A percentile compares a stretch with the other conserved stretches of the same genome.
These are phyloP conservation scores for Botrytis byssoidea DNA, from an alignment of 2,329 filamentous ascomycete genomes.

Conservation along the genomic window DNA sequence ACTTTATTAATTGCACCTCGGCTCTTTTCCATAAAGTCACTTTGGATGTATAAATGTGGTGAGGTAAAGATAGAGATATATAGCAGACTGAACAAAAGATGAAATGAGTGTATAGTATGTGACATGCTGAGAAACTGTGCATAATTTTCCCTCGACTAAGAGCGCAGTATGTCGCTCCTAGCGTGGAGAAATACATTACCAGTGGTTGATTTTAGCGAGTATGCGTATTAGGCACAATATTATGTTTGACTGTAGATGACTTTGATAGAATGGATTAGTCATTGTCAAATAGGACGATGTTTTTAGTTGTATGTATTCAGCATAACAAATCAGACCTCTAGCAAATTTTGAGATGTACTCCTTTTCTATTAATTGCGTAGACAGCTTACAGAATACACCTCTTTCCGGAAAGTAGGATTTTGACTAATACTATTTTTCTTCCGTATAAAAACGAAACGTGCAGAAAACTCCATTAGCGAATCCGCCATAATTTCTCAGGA, in stretches of 20 bases:
- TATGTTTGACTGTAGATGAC: background rate
- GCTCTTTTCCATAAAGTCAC: background rate
- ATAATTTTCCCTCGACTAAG: accelerated
- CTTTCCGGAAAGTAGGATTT: no score
- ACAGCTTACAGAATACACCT: no score
- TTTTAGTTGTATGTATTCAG: background rate
- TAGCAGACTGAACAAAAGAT: background rate
- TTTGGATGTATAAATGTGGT: background rate
- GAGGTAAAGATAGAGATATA: background rate
- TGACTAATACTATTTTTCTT: no score
- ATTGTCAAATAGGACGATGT: background rate
- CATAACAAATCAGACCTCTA: background rate
- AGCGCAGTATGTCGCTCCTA: background rate
- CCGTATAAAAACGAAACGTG: no score
- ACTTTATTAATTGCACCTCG: background rate
- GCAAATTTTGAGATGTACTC: no score
- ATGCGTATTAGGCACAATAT: background rate
- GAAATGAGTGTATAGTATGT: background rate
- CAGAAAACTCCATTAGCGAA: no score
- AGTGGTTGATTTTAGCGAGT: background rate
- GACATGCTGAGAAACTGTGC: background rate
- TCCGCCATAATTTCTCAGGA: no score
- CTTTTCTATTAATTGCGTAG: no score
- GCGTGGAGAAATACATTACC: accelerated
- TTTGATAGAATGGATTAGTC: accelerated